Percentiles rank a stretch among this genome's conserved stretches.
These are phyloP conservation scores for Protomyces gravidus DNA, from an alignment of 1,139 yeast genomes.

Conservation along the genomic window DNA sequence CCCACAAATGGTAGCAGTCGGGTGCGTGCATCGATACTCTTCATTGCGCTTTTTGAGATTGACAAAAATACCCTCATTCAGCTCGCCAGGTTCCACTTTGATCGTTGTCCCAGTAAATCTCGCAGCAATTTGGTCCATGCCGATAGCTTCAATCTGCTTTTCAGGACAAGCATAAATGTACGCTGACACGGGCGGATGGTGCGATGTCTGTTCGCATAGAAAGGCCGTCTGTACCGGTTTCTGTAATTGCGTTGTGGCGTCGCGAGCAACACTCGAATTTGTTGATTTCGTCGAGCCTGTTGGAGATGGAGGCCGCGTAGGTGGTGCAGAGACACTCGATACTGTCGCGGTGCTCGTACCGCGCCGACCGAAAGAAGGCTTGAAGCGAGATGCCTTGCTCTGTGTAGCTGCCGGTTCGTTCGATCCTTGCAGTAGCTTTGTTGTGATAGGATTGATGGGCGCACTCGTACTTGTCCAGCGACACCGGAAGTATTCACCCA, in stretches of 20 bases:
- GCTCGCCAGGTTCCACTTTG: conserved; percentile 64
- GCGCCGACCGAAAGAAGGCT: conserved; percentile 11
- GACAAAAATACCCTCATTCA: conserved; percentile 65
- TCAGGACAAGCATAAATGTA: conserved; percentile 62
- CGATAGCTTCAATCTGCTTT: conserved; percentile 58
- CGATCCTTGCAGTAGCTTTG: conserved; percentile 5
- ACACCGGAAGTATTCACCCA: conserved; percentile 77
- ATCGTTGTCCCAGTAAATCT: conserved; percentile 55
- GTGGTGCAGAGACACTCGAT: not conserved
- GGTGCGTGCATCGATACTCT: conserved; percentile 61
- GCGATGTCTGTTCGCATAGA: conserved; percentile 75
- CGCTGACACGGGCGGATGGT: conserved; percentile 80
- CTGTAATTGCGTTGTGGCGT: not conserved
- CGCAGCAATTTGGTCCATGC: conserved; percentile 71
- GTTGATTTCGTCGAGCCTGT: conserved; percentile 40
- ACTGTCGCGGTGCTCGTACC: conserved; percentile 1
- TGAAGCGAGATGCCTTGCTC: conserved; percentile 12
- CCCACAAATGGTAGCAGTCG: conserved; percentile 78
- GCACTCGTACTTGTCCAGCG: conserved; percentile 49
- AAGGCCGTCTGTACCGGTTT: conserved; percentile 37
- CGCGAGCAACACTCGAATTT: conserved; percentile 40
- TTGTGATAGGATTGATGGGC: conserved; percentile 4
- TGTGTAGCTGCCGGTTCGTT: not conserved
- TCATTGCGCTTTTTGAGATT: conserved; percentile 50
- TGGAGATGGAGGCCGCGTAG: conserved; percentile 17